Conservation (phyloP, 257 asterid species). For the Eustoma russellianum region DNA sequence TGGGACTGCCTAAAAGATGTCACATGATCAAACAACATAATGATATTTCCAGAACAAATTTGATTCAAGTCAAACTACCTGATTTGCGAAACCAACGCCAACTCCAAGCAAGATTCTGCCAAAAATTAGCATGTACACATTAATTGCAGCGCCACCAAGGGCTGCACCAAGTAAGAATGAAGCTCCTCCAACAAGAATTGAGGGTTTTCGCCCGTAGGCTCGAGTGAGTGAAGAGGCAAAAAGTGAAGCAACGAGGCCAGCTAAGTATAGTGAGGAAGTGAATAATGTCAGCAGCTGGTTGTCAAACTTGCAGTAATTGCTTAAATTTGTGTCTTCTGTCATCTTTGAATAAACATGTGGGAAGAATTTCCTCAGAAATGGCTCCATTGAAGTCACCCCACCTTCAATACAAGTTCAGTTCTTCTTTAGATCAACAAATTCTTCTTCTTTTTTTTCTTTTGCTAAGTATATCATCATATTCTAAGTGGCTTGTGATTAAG, state of each 20-base stretch:
- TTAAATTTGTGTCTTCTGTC: conserved; percentile 40
- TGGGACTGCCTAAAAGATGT: conserved; percentile 35
- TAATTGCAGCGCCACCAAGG: conserved; percentile 56
- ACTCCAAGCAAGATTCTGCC: conserved; percentile 66
- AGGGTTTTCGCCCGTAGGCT: conserved; percentile 48
- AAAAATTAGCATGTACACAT: conserved; percentile 50
- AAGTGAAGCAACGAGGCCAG: conserved; percentile 63
- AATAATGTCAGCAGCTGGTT: conserved; percentile 55
- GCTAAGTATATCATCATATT: too few relatives aligned
- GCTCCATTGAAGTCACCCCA: conserved; percentile 83
- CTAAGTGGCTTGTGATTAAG: too few relatives aligned
- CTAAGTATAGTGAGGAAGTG: conserved; percentile 75
- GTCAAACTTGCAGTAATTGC: conserved; percentile 79
- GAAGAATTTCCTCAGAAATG: conserved; percentile 61
- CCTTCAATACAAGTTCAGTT: conserved; percentile 24
- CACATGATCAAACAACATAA: too few relatives aligned
- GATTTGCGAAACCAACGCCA: conserved; percentile 78
- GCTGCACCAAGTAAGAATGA: conserved; percentile 65
- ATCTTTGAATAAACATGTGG: conserved; percentile 44
- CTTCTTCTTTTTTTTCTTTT: too few relatives aligned
- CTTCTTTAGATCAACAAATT: too few relatives aligned
- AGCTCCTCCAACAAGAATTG: conserved; percentile 59
- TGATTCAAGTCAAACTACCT: conserved; percentile 25
- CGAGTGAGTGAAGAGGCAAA: conserved; percentile 49
- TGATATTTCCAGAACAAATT: too few relatives aligned